phyloP scores from a whole-genome alignment of 2,329 filamentous ascomycete genomes.

The Madurella mycetomatis region DNA sequence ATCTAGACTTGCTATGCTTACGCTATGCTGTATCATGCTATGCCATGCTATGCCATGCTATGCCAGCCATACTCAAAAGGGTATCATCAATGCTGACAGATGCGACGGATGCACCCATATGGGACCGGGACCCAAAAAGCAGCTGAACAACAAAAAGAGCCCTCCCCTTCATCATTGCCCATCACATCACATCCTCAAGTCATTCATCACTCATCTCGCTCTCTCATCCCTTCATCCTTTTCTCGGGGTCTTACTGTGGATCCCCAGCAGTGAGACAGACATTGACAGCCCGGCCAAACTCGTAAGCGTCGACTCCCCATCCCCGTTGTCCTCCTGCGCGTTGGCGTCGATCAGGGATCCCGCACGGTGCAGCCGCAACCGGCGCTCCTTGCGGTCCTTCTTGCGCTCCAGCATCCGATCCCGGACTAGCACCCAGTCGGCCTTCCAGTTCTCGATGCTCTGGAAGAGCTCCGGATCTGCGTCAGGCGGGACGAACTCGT shows the following conservation, averaged over 20 bases:
- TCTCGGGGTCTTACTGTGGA: neutral
- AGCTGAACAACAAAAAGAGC: neutral
- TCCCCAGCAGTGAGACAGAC: slow-evolving; percentile 6
- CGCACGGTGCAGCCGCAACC: slow-evolving; percentile 6
- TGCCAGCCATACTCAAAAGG: neutral
- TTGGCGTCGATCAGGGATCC: slow-evolving; percentile 8
- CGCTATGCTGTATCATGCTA: neutral
- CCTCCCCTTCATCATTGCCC: neutral
- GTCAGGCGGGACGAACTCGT: slow-evolving; percentile 42
- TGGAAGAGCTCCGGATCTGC: slow-evolving; percentile 53
- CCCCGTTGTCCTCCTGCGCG: neutral
- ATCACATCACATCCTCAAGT: neutral
- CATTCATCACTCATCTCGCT: neutral
- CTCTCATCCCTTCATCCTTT: neutral
- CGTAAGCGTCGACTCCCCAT: slow-evolving; percentile 8
- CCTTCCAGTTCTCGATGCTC: slow-evolving; percentile 58
- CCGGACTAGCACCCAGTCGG: slow-evolving; percentile 46
- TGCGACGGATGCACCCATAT: neutral
- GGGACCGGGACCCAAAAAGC: neutral
- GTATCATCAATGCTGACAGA: neutral
- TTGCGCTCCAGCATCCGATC: slow-evolving; percentile 22
- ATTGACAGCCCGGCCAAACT: slow-evolving; percentile 13
- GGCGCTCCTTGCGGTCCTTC: slow-evolving; percentile 13
- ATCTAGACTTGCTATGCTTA: neutral
- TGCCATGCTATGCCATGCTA: neutral